Evolutionary conservation across 768 basidiomycete species (phyloP).

Genomic region (Boletus tylopilopsis): DNA sequence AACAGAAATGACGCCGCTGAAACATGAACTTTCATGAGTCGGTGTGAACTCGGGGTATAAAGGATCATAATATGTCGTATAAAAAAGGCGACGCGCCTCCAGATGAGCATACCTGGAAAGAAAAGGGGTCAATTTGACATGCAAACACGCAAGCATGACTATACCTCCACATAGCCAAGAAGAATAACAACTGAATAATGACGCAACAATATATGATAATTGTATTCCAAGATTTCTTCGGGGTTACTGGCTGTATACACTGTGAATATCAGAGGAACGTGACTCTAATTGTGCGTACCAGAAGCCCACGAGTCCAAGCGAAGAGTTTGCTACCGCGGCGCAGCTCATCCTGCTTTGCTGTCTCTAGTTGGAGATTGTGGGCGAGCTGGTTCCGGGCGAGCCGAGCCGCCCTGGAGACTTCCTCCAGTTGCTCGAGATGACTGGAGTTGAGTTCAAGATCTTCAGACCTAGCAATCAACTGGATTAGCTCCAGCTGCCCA

Average conservation of each 20-base stretch:
- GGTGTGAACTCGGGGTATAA: constrained; percentile 70
- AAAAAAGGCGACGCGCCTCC: constrained; percentile 53
- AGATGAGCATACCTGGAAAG: constrained; percentile 43
- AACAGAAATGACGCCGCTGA: constrained; percentile 31
- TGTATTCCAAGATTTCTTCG: constrained; percentile 22
- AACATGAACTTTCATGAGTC: constrained; percentile 31
- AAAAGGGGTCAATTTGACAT: constrained; percentile 8
- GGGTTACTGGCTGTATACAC: constrained; percentile 15
- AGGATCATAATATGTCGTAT: constrained; percentile 76
- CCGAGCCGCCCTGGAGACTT: constrained; percentile 50
- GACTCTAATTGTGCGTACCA: constrained; percentile 32
- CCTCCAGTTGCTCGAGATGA: constrained; percentile 49
- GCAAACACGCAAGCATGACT: constrained; percentile 12
- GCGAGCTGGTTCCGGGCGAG: constrained; percentile 45
- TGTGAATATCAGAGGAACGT: constrained; percentile 6
- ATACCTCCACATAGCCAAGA: constrained; percentile 58
- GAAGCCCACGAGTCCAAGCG: constrained; percentile 34
- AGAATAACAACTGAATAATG: constrained; percentile 43
- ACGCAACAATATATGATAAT: constrained; percentile 35
- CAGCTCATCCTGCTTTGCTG: constrained; percentile 33
- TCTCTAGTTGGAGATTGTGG: constrained; percentile 39
- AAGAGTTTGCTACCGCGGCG: constrained; percentile 32
- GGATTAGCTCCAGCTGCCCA: constrained; percentile 3
- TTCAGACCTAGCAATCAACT: constrained; percentile 35
- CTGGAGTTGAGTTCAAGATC: constrained; percentile 37